Evolutionary conservation across 768 basidiomycete species (phyloP), one percentile per base, ranked within the genome.

Genomic region (Russula compacta): DNA sequence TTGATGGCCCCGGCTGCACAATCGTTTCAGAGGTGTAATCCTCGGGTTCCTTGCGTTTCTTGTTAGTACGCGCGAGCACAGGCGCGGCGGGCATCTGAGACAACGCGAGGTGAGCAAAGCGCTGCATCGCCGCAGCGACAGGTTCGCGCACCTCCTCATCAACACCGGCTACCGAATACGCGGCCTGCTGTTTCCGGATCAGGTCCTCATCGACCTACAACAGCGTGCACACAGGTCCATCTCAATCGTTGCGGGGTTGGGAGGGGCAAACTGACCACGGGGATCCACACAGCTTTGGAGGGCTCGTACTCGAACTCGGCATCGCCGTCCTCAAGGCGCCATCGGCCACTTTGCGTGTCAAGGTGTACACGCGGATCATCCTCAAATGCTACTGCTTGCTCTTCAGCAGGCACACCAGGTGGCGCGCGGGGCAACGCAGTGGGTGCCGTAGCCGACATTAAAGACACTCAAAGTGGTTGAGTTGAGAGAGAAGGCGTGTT

Each of bases 241-340:
- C 63, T 52, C 50, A 52, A 61, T 59, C 21, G 35, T 51, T 47
- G 53, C 46, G 43, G 39, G 21, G 40, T 51, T 36, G 57, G 35
- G 53, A 38, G 40, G 49, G 36, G 57, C 47, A 58, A 36, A 79
- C 88, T 73, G 69, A 98, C 95, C 71, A 94, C 72, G 44, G 89
- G 86, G 29, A 93, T 73, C 95, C 95, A 98, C 35, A 77, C 76
- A 12, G 83, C 84, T 69, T 89, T 92, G 10, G 72, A 70, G 38
- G 80, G 73, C 70, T 93, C 90, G 76, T 87, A 98, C 74, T 98
- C 95, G 69, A 91, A 79, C 71, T 97, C 95, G n/a, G 80, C 94
- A 67, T 94, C 89, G 51, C 90, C 89, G 68, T 92, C 83, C 71
- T 99, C 95, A 69, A 87, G 84, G 62, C 85, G 83, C 92, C 92